Percentiles rank a stretch among this genome's conserved stretches.
Evolutionary conservation across 805 yeast genomes (phyloP).

Genomic region (Metschnikowia arizonensis): DNA sequence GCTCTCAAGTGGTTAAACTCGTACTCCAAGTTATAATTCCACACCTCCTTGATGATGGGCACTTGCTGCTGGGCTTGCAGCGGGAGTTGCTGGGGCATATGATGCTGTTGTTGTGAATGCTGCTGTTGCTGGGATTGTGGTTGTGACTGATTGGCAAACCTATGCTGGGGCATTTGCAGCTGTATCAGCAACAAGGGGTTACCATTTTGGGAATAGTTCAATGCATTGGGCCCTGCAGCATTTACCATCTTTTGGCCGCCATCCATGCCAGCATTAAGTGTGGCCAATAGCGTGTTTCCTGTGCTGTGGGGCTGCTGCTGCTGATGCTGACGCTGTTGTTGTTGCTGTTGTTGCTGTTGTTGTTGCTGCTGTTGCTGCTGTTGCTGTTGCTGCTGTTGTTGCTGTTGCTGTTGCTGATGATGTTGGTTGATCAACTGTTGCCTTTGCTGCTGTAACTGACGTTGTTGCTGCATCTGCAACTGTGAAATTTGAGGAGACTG

Average conservation of each 20-base stretch:
- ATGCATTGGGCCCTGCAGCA: constrained; percentile 5
- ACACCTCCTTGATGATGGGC: constrained; percentile 65
- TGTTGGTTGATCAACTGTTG: constrained; percentile 33
- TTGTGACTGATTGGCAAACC: constrained; percentile 12
- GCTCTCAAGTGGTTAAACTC: constrained; percentile 63
- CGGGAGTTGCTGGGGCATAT: constrained; percentile 11
- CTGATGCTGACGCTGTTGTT: too few relatives aligned
- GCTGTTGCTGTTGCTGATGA: constrained; percentile 28
- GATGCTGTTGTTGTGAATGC: constrained; percentile 28
- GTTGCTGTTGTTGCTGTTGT: constrained; percentile 15
- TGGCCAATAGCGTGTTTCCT: constrained; percentile 36
- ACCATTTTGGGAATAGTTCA: constrained; percentile 15
- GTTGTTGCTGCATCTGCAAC: constrained; percentile 30
- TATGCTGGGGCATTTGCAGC: constrained; percentile 25
- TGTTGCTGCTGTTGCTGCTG: constrained; percentile 30
- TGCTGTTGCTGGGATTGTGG: constrained; percentile 16
- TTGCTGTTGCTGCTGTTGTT: constrained; percentile 19
- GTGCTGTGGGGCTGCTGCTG: constrained; percentile 12
- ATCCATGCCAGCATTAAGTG: constrained; percentile 28
- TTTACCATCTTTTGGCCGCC: constrained; percentile 8
- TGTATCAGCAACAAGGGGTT: constrained; percentile 29
- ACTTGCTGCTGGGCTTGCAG: constrained; percentile 26
- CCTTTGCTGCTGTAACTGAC: constrained; percentile 26
- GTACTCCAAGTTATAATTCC: constrained; percentile 64
- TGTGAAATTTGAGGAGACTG: constrained; percentile 37